Conservation (phyloP, 2,329 filamentous ascomycete genomes). For the Ophiostoma ips region DNA sequence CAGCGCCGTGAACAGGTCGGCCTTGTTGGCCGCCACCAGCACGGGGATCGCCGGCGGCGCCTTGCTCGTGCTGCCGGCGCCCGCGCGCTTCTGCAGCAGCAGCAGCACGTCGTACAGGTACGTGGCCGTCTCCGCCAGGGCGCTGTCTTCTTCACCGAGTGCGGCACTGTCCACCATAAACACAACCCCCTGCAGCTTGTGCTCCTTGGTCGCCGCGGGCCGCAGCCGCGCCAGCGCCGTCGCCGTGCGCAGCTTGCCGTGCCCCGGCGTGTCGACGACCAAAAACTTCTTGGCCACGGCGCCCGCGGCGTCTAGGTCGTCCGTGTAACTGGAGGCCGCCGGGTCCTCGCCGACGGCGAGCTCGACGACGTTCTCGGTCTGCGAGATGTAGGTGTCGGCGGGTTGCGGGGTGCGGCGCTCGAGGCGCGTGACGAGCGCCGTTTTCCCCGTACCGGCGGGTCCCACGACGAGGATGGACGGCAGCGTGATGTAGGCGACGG, state of each 20-base stretch:
- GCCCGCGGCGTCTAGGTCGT: constrained; percentile 40
- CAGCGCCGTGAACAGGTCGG: constrained; percentile 86
- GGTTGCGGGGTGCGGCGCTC: constrained; percentile 36
- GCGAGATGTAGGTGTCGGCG: constrained; percentile 40
- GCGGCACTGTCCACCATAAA: constrained; percentile 81
- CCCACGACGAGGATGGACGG: constrained; percentile 73
- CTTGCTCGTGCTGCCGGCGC: constrained; percentile 28
- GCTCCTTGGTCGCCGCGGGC: constrained; percentile 10
- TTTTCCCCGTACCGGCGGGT: constrained; percentile 76
- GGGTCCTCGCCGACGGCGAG: constrained; percentile 38
- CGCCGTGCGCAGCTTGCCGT: constrained; percentile 76
- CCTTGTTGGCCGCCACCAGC: constrained; percentile 84
- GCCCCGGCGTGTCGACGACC: constrained; percentile 81
- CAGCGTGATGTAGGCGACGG: constrained; percentile 49
- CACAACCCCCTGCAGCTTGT: constrained; percentile 56
- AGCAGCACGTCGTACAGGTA: constrained; percentile 89
- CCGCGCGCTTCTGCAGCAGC: constrained; percentile 54
- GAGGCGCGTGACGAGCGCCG: constrained; percentile 64
- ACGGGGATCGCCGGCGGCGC: constrained; percentile 51
- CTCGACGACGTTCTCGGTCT: constrained; percentile 36
- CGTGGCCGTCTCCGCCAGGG: constrained; percentile 56
- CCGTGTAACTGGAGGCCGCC: constrained; percentile 29
- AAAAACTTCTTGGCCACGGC: constrained; percentile 55
- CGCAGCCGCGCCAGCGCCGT: constrained; percentile 45
- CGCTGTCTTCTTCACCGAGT: constrained; percentile 30